Conservation (phyloP, 495 filamentous ascomycete species). For the Hypoxylon trugodes region DNA sequence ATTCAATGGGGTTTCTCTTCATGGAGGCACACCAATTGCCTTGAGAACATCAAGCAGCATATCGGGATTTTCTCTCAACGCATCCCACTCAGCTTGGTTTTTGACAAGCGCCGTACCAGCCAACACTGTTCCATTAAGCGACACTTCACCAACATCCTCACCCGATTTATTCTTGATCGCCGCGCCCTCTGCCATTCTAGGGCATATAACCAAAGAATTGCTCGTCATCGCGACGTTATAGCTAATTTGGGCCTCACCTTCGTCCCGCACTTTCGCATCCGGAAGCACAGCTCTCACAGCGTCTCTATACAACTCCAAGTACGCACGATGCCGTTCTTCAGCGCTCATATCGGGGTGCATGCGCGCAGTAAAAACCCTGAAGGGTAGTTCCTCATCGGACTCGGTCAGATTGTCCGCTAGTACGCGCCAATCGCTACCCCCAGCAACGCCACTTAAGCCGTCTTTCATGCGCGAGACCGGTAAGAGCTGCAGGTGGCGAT, state of each 20-base stretch:
- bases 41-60: conserved; percentile 63
- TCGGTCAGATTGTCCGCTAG: conserved; percentile 60
- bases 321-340: conserved; percentile 42
- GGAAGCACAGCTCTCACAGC: conserved; percentile 50
- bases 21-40: conserved; percentile 66
- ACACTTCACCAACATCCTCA: conserved; percentile 63
- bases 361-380: conserved; percentile 40
- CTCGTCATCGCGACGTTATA: conserved; percentile 85
- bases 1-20: background rate
- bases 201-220: conserved; percentile 72
- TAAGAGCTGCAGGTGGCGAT: conserved; percentile 81
- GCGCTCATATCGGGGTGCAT: conserved; percentile 40
- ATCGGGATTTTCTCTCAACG: conserved; percentile 59
- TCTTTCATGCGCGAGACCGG: conserved; percentile 73
- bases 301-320: conserved; percentile 61
- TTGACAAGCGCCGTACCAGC: conserved; percentile 88
- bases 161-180: conserved; percentile 47
- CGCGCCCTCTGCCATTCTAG: conserved; percentile 61
- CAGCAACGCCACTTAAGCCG: conserved; percentile 46
- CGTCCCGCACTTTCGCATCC: conserved; percentile 22
- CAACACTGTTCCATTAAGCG: conserved; percentile 80
- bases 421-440: conserved; percentile 52
- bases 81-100: conserved; percentile 73
- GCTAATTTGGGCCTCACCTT: conserved; percentile 67
- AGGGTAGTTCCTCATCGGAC: conserved; percentile 34